Evolutionary conservation across 768 basidiomycete genomes (phyloP).

Genomic region (Naganishia kalamii): DNA sequence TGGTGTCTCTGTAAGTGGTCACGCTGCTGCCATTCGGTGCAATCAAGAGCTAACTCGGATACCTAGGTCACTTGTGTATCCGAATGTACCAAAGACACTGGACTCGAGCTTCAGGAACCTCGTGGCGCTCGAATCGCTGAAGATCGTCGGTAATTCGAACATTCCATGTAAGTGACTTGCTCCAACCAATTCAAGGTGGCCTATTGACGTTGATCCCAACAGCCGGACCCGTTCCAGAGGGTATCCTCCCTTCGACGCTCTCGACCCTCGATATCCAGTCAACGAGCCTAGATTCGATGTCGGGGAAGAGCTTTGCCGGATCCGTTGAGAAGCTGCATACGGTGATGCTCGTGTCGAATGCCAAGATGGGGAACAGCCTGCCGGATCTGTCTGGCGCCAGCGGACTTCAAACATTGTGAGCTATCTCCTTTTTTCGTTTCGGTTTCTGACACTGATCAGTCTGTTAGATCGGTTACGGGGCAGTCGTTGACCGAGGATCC

Average conservation of each 20-base stretch:
- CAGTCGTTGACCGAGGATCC: constrained; percentile 36
- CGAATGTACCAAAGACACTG: constrained; percentile 38
- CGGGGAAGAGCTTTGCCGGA: constrained; percentile 26
- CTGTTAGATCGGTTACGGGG: constrained; percentile 39
- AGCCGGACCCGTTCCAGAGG: constrained; percentile 41
- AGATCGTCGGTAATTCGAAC: constrained; percentile 38
- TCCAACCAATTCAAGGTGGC: background rate
- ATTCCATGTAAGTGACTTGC: constrained; percentile 37
- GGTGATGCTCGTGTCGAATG: constrained; percentile 41
- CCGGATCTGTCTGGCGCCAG: constrained; percentile 26
- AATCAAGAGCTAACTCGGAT: background rate
- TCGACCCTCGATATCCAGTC: constrained; percentile 40
- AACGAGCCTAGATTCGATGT: constrained; percentile 38
- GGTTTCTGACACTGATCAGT: background rate
- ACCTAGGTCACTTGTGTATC: constrained; percentile 30
- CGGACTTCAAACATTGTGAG: constrained; percentile 31
- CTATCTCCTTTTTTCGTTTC: background rate
- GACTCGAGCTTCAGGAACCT: constrained; percentile 37
- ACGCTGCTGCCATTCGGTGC: background rate
- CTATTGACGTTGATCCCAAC: constrained; percentile 9
- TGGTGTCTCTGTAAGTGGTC: constrained; percentile 37
- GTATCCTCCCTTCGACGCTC: constrained; percentile 32
- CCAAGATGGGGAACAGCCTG: constrained; percentile 37
- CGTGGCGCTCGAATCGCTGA: constrained; percentile 35
- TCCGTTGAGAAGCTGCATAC: constrained; percentile 27